Percentiles rank a stretch among this genome's conserved stretches.
Evolutionary conservation across 225 moss, liverwort and hornwort species (phyloP).

Genomic region (Thuidium tamariscinum): DNA sequence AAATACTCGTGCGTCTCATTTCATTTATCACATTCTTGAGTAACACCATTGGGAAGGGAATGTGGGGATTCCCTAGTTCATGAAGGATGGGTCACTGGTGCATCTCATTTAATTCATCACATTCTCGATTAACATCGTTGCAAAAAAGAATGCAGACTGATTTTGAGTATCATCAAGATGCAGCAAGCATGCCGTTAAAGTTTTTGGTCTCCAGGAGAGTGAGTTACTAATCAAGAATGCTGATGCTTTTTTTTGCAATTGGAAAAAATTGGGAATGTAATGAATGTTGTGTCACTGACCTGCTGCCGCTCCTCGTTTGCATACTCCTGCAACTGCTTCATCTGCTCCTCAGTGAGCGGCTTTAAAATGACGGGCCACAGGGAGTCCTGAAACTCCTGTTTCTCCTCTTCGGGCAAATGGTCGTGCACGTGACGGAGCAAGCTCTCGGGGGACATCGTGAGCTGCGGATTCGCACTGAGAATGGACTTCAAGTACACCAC

Average conservation of each 20-base stretch:
- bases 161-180: background rate
- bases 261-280: background rate
- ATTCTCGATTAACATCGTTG: background rate
- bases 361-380: constrained; percentile 19
- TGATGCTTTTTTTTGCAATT: background rate
- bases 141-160: background rate
- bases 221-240: background rate
- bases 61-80: background rate
- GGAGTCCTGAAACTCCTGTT: background rate
- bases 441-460: background rate
- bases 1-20: background rate
- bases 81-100: background rate
- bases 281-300: background rate
- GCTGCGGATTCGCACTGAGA: background rate
- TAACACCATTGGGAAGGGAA: background rate
- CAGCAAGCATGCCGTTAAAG: background rate
- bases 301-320: background rate
- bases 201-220: background rate
- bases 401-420: constrained; percentile 24
- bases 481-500: constrained; percentile 19
- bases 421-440: constrained; percentile 22
- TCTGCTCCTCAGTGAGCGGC: background rate
- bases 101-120: background rate
- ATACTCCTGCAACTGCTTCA: background rate
- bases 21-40: background rate